Percentiles rank a stretch among this genome's conserved stretches.
These are phyloP conservation scores for Mycena maculata DNA, from an alignment of 768 basidiomycete genomes.

Conservation along the genomic window DNA sequence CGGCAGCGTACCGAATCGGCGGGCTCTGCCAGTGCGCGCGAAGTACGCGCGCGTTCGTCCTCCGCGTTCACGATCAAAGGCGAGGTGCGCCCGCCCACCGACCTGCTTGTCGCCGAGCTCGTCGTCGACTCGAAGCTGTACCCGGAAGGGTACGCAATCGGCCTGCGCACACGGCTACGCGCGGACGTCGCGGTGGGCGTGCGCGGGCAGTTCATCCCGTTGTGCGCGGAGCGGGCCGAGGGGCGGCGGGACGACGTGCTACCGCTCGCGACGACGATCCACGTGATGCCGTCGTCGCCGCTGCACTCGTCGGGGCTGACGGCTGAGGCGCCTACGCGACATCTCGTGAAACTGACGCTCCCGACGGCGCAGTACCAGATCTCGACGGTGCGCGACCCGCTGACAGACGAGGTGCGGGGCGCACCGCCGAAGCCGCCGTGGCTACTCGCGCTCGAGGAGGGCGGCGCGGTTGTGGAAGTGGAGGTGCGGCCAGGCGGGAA, in stretches of 20 bases:
- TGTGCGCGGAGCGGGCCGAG: slow-evolving; percentile 35
- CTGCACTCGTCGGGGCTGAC: slow-evolving; percentile 77
- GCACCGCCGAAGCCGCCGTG: slow-evolving; percentile 77
- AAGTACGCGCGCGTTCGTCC: slow-evolving; percentile 54
- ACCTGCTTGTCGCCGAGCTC: slow-evolving; percentile 82
- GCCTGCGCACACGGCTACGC: slow-evolving; percentile 56
- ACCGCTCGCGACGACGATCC: slow-evolving; percentile 69
- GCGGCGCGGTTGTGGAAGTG: slow-evolving; percentile 65
- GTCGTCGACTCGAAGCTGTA: slow-evolving; percentile 86
- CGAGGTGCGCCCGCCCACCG: slow-evolving; percentile 69
- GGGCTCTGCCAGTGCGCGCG: slow-evolving; percentile 26
- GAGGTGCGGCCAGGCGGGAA: slow-evolving; percentile 56
- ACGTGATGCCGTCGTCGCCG: slow-evolving; percentile 86
- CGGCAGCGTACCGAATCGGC: slow-evolving; percentile 25
- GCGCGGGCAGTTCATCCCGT: slow-evolving; percentile 48
- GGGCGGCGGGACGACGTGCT: slow-evolving; percentile 43
- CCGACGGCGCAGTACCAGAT: slow-evolving; percentile 87
- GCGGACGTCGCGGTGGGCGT: slow-evolving; percentile 45
- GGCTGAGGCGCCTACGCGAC: slow-evolving; percentile 68
- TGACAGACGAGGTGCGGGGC: slow-evolving; percentile 74
- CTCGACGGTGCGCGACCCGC: slow-evolving; percentile 81
- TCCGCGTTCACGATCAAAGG: slow-evolving; percentile 73
- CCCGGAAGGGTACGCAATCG: slow-evolving; percentile 76
- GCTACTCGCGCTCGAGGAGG: slow-evolving; percentile 73
- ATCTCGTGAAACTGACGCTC: slow-evolving; percentile 80